Conservation (phyloP, 768 basidiomycete species). For the Xerocomus potaroensis region DNA sequence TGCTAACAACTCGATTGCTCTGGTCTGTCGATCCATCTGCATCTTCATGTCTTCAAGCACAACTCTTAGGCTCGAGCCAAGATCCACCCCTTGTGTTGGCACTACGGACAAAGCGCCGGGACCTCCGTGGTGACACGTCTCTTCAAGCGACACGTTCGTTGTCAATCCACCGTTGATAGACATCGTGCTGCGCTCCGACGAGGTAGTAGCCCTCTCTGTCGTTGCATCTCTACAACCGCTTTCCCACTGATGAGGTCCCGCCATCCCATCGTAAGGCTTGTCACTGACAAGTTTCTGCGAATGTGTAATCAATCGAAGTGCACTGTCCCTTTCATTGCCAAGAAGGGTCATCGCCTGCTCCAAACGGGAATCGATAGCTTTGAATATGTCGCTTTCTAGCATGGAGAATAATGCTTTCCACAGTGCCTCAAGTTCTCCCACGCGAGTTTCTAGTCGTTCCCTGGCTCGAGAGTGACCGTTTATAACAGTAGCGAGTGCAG, state of each 20-base stretch:
- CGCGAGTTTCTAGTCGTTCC: constrained; percentile 37
- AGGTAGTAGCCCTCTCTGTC: constrained; percentile 10
- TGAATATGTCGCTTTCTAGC: constrained; percentile 39
- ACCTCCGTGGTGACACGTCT: constrained; percentile 8
- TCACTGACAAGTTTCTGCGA: constrained; percentile 15
- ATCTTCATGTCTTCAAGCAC: constrained; percentile 44
- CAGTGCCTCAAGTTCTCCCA: constrained; percentile 37
- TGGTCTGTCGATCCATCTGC: constrained; percentile 47
- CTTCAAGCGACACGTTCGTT: constrained; percentile 9
- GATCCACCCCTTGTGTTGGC: constrained; percentile 16
- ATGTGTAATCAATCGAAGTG: constrained; percentile 16
- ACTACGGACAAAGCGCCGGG: constrained; percentile 10
- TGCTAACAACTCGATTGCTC: constrained; percentile 38
- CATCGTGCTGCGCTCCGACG: constrained; percentile 11
- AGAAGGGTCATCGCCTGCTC: constrained; percentile 33
- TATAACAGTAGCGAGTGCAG: constrained; percentile 44
- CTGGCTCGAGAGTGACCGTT: constrained; percentile 40
- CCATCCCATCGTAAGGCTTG: constrained; percentile 3
- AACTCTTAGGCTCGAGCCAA: constrained; percentile 27
- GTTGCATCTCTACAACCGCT: constrained; percentile 10
- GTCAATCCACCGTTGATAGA: constrained; percentile 8
- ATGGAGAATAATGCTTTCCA: constrained; percentile 46
- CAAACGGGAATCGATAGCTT: constrained; percentile 31
- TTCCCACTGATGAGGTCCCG: constrained; percentile 9
- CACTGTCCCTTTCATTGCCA: constrained; percentile 28